Evolutionary conservation across 192 early-diverging fungal genomes (phyloP).

Genomic region (Entomortierella lignicola): DNA sequence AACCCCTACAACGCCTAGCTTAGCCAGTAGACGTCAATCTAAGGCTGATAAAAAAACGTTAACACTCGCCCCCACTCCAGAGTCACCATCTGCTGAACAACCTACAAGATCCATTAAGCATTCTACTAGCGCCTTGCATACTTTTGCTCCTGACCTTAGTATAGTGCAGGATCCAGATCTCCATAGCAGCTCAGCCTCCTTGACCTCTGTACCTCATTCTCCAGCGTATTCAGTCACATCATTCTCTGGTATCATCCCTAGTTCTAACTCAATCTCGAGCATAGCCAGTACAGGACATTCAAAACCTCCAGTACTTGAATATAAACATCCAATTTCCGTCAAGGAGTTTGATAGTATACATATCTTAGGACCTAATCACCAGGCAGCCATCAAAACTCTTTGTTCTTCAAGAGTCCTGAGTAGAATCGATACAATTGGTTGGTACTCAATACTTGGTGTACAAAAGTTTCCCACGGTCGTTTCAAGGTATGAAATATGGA

Average conservation of each 20-base stretch:
- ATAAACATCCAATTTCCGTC: slow-evolving; percentile 31
- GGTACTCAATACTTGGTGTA: slow-evolving; percentile 45
- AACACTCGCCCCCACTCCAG: slow-evolving; percentile 27
- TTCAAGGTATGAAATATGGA: slow-evolving; percentile 40
- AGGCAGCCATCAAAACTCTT: slow-evolving; percentile 37
- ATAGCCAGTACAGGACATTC: slow-evolving; percentile 16
- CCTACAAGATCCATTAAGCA: neutral
- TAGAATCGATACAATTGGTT: slow-evolving; percentile 49
- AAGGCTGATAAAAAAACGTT: slow-evolving; percentile 12
- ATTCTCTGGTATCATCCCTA: slow-evolving; percentile 37
- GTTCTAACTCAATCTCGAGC: slow-evolving; percentile 35
- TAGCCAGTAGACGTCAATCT: slow-evolving; percentile 26
- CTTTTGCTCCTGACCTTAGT: slow-evolving; percentile 26
- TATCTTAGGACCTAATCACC: slow-evolving; percentile 27
- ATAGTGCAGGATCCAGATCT: slow-evolving; percentile 19
- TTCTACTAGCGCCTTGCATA: slow-evolving; percentile 13
- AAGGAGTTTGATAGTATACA: slow-evolving; percentile 46
- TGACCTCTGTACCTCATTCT: slow-evolving; percentile 15
- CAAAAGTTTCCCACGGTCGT: slow-evolving; percentile 55
- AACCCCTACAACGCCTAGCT: neutral
- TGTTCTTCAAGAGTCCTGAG: slow-evolving; percentile 42
- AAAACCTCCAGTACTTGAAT: slow-evolving; percentile 39
- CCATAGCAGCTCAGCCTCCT: neutral
- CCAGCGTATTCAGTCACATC: slow-evolving; percentile 46
- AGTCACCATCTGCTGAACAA: slow-evolving; percentile 18